Conservation (phyloP, 129 eudicot genomes). For the Cynara cardunculus region DNA sequence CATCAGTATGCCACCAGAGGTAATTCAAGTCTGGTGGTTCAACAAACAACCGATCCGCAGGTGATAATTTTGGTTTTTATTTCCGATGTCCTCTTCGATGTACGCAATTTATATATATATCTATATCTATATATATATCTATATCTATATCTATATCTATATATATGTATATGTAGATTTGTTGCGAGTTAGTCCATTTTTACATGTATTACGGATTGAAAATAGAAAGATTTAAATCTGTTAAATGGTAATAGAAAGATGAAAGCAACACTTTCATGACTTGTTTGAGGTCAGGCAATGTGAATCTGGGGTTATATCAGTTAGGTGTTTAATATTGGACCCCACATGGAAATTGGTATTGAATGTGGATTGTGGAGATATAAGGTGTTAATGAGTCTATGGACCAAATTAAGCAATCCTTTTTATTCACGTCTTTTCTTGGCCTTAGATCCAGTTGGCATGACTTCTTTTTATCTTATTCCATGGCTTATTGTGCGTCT, state of each 20-base stretch:
- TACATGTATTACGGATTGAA: conserved; percentile 29
- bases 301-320: not conserved
- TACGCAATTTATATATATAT: conserved; percentile 34
- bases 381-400: not conserved
- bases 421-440: not conserved
- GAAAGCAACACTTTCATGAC: conserved; percentile 1
- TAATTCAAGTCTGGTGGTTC: conserved; percentile 7
- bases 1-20: not conserved
- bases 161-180: conserved; percentile 19
- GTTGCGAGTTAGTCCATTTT: conserved; percentile 21
- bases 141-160: not conserved
- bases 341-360: not conserved
- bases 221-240: conserved; percentile 21
- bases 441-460: not conserved
- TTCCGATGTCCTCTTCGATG: not conserved
- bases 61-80: conserved; percentile 5
- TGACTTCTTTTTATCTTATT: not conserved
- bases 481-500: not conserved
- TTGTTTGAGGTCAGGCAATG: not conserved
- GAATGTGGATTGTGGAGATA: not conserved
- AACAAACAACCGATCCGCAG: conserved; percentile 7
- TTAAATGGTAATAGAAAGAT: conserved; percentile 28
- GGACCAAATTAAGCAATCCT: not conserved
- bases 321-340: not conserved
- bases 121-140: not conserved